phyloP scores from a whole-genome alignment of 2,329 filamentous ascomycete genomes.

The Dactylellina sp. region DNA sequence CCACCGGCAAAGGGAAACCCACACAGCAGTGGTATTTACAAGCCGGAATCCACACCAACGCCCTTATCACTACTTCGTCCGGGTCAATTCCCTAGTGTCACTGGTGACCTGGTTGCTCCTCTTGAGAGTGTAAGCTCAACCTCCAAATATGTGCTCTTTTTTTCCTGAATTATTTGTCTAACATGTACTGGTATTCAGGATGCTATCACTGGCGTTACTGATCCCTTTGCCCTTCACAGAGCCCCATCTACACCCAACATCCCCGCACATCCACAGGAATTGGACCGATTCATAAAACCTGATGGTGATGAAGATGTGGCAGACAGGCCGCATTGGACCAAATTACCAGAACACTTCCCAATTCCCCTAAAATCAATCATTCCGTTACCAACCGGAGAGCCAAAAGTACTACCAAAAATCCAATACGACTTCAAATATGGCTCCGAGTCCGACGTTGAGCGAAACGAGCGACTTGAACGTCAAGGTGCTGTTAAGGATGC shows the following conservation, averaged over 20 bases:
- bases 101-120: slow-evolving; percentile 18
- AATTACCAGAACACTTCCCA: slow-evolving; percentile 80
- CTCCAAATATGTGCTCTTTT: not conserved
- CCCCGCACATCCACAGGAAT: not conserved
- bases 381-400: slow-evolving; percentile 76
- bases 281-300: not conserved
- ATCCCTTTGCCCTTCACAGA: not conserved
- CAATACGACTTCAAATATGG: slow-evolving; percentile 76
- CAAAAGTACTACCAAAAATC: slow-evolving; percentile 78
- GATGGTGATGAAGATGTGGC: not conserved
- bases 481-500: slow-evolving; percentile 77
- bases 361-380: slow-evolving; percentile 78
- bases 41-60: slow-evolving; percentile 23
- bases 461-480: slow-evolving; percentile 73
- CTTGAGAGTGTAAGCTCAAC: slow-evolving; percentile 6
- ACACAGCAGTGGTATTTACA: slow-evolving; percentile 27
- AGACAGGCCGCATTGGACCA: slow-evolving; percentile 74
- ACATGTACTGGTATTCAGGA: not conserved
- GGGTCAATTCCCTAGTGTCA: slow-evolving; percentile 28
- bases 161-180: not conserved
- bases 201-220: not conserved
- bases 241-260: slow-evolving; percentile 16
- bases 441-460: slow-evolving; percentile 72
- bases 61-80: slow-evolving; percentile 42
- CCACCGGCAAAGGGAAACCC: slow-evolving; percentile 48